Conservation (phyloP, 2,329 filamentous ascomycete species). For the Botrytis pseudocinerea region DNA sequence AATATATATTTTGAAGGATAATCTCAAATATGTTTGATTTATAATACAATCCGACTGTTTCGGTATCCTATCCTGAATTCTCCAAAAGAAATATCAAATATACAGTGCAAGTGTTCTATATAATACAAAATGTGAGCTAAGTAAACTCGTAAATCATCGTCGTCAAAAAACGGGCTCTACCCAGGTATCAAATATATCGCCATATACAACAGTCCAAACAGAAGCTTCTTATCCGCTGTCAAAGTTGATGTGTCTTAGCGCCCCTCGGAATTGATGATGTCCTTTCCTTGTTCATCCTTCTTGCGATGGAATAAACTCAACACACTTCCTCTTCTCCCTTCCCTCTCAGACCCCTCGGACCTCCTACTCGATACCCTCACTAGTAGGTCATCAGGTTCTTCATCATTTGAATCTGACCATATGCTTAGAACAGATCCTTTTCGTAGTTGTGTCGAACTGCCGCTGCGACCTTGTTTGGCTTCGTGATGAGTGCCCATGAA, state of each 20-base stretch:
- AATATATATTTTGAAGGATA: background rate
- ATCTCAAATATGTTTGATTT: background rate
- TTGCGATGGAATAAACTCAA: slow-evolving; percentile 6
- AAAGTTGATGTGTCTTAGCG: background rate
- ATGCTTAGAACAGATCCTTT: slow-evolving; percentile 19
- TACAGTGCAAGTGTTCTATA: background rate
- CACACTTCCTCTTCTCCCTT: slow-evolving; percentile 10
- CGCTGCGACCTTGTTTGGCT: slow-evolving; percentile 8
- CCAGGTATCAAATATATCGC: slow-evolving; percentile 7
- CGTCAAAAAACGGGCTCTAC: background rate
- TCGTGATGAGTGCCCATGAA: slow-evolving; percentile 19
- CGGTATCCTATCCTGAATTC: background rate
- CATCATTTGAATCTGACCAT: slow-evolving; percentile 16
- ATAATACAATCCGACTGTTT: background rate
- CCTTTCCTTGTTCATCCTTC: slow-evolving; percentile 21
- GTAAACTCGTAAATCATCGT: background rate
- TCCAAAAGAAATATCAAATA: background rate
- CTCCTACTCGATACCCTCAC: slow-evolving; percentile 16
- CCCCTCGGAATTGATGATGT: slow-evolving; percentile 18
- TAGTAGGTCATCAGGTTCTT: background rate
- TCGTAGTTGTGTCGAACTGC: background rate
- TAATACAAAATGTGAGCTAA: background rate
- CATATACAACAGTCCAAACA: background rate
- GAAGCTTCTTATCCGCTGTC: background rate
- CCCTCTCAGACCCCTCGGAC: background rate